Evolutionary conservation across 1,284 basidiomycete genomes (phyloP).

Genomic region (Pyrrhoderma noxium): DNA sequence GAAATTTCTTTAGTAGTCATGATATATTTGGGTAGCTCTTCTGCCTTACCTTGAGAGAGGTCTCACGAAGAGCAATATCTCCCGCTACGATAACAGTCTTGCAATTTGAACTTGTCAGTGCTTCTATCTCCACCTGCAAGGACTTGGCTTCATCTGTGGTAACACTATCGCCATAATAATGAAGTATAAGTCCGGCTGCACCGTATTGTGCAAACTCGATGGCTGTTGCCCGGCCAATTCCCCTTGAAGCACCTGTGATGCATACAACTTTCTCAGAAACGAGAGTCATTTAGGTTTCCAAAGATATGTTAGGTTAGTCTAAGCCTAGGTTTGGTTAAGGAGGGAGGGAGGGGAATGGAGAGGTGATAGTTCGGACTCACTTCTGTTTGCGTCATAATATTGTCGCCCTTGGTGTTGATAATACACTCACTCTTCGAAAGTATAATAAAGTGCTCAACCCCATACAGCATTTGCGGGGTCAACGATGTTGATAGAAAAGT

Average conservation of each 20-base stretch:
- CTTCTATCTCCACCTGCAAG: slow-evolving; percentile 41
- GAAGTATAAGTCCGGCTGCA: slow-evolving; percentile 59
- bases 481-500: no score
- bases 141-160: slow-evolving; percentile 46
- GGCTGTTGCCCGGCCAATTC: slow-evolving; percentile 75
- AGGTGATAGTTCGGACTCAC: no score
- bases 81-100: slow-evolving; percentile 45
- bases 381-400: no score
- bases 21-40: neutral
- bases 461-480: no score
- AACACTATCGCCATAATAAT: slow-evolving; percentile 58
- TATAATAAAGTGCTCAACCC: no score
- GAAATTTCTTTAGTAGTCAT: neutral
- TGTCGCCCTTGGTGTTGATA: neutral
- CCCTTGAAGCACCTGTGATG: slow-evolving; percentile 72
- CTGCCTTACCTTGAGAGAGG: slow-evolving; percentile 45
- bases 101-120: slow-evolving; percentile 25
- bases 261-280: slow-evolving; percentile 58
- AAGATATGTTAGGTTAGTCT: no score
- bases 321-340: no score
- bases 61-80: slow-evolving; percentile 59
- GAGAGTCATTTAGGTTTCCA: slow-evolving; percentile 34
- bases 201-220: slow-evolving; percentile 58
- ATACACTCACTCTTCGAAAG: no score
- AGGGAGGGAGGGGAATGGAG: no score